Base-by-base conservation (phyloP, 805 yeast species). In the Ogataea polymorpha region DNA sequence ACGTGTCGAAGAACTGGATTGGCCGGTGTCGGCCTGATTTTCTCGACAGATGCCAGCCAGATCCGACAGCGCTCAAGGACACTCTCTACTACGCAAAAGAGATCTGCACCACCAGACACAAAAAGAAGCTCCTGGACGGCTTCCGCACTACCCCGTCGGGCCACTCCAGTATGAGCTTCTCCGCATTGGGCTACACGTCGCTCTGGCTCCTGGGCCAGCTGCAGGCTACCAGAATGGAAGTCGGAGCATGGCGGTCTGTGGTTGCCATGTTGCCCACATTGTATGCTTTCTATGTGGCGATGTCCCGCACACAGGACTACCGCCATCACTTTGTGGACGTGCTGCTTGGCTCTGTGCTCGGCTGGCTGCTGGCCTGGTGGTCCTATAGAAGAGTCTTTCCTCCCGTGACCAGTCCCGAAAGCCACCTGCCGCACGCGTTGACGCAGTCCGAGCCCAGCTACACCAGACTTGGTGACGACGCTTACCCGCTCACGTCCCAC, bases 21-120 rank as follows among this genome's bases (percentile, higher is more conserved):
- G 97, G 96, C 4, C 75, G 96, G 57, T 86, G 83, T 46, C 72
- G 99, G 45, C 99, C 99, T 0, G 99, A 91, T 63, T 86, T 90
- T 58, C 63, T 91, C 38, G 86, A 89, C 5, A 74, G 98, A 51
- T 91, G 98, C 61, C 58, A 72, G 15, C 96, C 96, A 4, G 67
- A 65, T 23, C 61, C 63, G 2, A 80, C 67, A 36, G 72, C 90
- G 0, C 82, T 89, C 1, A 51, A 65, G 14, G 68, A 76, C 51
- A 66, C 71, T 1, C 52, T 80, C 51, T 81, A 79, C 20, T 70
- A 54, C 39, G 86, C 88, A 4, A 67, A 66, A 24, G 87, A 82
- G 45, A 84, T 78, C 1, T 81, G 87, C 50, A 82, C 90, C 0
- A 68, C 80, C 1, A 62, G 59, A 2, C 60, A 81, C 48, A 37